These are phyloP conservation scores for Cichorium intybus DNA, from an alignment of 140 eudicot genomes.

Conservation along the genomic window DNA sequence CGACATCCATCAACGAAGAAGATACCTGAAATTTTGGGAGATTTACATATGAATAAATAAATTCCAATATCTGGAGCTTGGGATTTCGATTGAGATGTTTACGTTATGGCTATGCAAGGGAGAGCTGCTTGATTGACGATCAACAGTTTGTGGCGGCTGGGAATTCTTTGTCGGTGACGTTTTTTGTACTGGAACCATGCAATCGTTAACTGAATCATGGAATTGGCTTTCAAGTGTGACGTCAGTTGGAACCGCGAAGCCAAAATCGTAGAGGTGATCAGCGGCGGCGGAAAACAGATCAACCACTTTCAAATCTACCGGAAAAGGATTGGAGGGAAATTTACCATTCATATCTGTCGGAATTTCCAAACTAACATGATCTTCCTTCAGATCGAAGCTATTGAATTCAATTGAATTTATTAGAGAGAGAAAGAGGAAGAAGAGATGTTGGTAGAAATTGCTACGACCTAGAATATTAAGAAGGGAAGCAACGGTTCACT, in stretches of 20 bases:
- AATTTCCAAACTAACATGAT: neutral
- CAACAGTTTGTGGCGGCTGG: neutral
- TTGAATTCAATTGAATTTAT: no score
- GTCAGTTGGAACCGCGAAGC: constrained; percentile 19
- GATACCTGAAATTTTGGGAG: constrained; percentile 42
- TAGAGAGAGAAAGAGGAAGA: no score
- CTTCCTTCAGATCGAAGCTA: neutral
- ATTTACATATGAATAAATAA: neutral
- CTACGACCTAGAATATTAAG: no score
- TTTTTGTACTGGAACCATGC: constrained; percentile 51
- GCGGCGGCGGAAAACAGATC: constrained; percentile 37
- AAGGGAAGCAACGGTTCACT: no score
- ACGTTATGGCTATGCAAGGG: constrained; percentile 60
- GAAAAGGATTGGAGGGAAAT: neutral
- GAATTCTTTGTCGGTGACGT: neutral
- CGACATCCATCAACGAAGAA: constrained; percentile 65
- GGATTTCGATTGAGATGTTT: constrained; percentile 25
- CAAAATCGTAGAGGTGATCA: constrained; percentile 42
- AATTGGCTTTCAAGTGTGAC: neutral
- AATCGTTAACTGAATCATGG: constrained; percentile 22
- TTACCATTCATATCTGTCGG: neutral
- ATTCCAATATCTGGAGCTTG: neutral
- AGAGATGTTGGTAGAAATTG: no score
- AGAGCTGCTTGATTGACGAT: constrained; percentile 30
- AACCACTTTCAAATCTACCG: constrained; percentile 33